phyloP scores from a whole-genome alignment of 106 monocot genomes.

The Cymbidium sinense region DNA sequence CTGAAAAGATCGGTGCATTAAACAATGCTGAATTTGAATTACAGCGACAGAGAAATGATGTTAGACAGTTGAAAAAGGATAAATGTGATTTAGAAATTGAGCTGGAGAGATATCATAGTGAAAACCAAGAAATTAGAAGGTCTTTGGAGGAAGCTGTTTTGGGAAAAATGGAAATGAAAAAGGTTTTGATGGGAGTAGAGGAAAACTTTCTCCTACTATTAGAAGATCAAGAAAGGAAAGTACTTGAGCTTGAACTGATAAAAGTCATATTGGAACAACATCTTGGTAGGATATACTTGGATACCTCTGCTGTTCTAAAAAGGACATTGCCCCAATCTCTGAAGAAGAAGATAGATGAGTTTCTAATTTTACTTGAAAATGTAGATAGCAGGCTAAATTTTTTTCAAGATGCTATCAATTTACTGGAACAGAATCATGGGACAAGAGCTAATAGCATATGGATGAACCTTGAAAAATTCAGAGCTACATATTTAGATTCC shows the following conservation, averaged over 20 bases:
- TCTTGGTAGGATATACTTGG: conserved; percentile 11
- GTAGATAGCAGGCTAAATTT: conserved; percentile 25
- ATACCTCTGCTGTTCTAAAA: conserved; percentile 17
- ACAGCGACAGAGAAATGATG: conserved; percentile 17
- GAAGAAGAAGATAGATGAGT: conserved; percentile 22
- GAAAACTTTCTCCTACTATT: conserved; percentile 15
- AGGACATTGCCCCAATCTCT: conserved; percentile 13
- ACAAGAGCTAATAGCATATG: conserved; percentile 12
- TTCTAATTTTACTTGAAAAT: conserved; percentile 29
- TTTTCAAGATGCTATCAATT: conserved; percentile 22
- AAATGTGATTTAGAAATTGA: conserved; percentile 32
- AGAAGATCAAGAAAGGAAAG: conserved; percentile 28
- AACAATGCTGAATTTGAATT: conserved; percentile 32
- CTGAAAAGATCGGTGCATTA: conserved; percentile 24
- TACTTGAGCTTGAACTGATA: conserved; percentile 33
- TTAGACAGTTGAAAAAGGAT: conserved; percentile 28
- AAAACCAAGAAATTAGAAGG: conserved; percentile 15
- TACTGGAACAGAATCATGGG: conserved; percentile 26
- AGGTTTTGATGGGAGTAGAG: conserved; percentile 20
- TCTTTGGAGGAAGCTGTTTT: conserved; percentile 33
- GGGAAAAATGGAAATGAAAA: conserved; percentile 32
- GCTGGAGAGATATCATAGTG: conserved; percentile 20
- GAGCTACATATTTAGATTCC: conserved; percentile 15
- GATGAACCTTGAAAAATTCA: conserved; percentile 30
- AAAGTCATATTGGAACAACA: conserved; percentile 27